A percentile compares a stretch with the other conserved stretches of the same genome.
phyloP scores from a whole-genome alignment of 2,329 filamentous ascomycete species.

The Biscogniauxia mediterranea region DNA sequence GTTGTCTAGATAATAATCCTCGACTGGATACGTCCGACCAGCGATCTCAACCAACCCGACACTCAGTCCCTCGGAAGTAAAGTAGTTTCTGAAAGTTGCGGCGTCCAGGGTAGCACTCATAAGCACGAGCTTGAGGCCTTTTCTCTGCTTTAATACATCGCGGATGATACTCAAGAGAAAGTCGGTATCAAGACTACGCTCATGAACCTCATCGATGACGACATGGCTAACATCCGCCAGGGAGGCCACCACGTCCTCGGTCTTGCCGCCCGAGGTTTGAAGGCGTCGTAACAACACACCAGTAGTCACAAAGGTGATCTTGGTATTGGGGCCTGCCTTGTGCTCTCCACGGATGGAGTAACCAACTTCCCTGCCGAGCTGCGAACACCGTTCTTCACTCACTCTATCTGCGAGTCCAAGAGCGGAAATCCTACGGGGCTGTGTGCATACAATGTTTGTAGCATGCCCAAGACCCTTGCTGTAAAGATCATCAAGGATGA shows the following conservation, averaged over 20 bases:
- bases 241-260: conserved; percentile 76
- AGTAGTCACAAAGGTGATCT: conserved; percentile 93
- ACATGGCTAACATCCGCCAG: conserved; percentile 90
- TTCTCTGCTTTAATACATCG: conserved; percentile 71
- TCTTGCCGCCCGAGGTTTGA: conserved; percentile 81
- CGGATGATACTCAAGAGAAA: conserved; percentile 86
- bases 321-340: conserved; percentile 69
- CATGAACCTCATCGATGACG: conserved; percentile 95
- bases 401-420: conserved; percentile 92
- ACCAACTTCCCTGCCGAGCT: conserved; percentile 83
- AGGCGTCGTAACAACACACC: conserved; percentile 86
- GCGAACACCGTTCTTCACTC: conserved; percentile 81
- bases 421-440: conserved; percentile 91
- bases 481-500: conserved; percentile 89
- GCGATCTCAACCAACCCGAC: conserved; percentile 85
- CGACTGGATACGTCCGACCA: conserved; percentile 84
- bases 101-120: conserved; percentile 98
- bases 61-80: conserved; percentile 61
- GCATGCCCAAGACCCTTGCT: conserved; percentile 68
- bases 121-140: conserved; percentile 82
- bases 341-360: conserved; percentile 91
- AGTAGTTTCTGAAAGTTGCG: conserved; percentile 80
- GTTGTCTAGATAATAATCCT: conserved; percentile 88
- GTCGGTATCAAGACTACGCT: conserved; percentile 91
- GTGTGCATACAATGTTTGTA: conserved; percentile 92